Base-by-base conservation (phyloP, 257 asterid species). In the Penstemon barbatus region DNA sequence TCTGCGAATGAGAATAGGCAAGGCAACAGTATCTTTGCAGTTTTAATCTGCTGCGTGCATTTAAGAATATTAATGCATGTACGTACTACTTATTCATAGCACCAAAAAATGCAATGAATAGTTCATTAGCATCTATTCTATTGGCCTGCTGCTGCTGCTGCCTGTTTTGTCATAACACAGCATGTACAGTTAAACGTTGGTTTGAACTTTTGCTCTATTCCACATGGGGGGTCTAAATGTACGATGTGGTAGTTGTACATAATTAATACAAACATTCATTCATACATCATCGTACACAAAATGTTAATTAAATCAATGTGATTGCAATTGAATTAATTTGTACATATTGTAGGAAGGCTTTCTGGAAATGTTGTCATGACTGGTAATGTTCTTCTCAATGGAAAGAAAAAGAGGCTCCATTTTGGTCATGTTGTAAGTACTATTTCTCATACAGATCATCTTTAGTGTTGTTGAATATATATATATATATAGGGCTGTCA, bases 341-440 rank as follows among this genome's bases (percentile, higher is more conserved):
- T 15, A 15, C 18, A 15, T 15, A 15, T 15, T 74, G 81, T 95
- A 92, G 98, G 98, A 8, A 86, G 92, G 67, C 81, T 87, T 1
- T 75, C 92, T 2, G 79, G 81, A 63, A 92, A 86, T 74, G 92
- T 89, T 5, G 80, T 87, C 4, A 80, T 82, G 89, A 82, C 85
- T 5, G 97, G 97, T 9, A 72, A 78, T 71, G 79, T 89, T 62
- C 72, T 79, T 43, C 84, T 87, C 7, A 89, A 87, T 65, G 98
- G 97, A 7, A 86, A 68, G 75, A 87, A 84, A 71, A 79, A 57
- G 43, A 80, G 72, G 33, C 88, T 81, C 38, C 69, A 70, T 40
- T 76, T 81, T 57, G 92, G 89, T 13, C 80, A 71, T 69, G 73
- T 76, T 40, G 98, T 92, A 81, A 84, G 92, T 79, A 15, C 18